phyloP scores from a whole-genome alignment of 495 filamentous ascomycete genomes.

The Penicillium atrosanguineum region DNA sequence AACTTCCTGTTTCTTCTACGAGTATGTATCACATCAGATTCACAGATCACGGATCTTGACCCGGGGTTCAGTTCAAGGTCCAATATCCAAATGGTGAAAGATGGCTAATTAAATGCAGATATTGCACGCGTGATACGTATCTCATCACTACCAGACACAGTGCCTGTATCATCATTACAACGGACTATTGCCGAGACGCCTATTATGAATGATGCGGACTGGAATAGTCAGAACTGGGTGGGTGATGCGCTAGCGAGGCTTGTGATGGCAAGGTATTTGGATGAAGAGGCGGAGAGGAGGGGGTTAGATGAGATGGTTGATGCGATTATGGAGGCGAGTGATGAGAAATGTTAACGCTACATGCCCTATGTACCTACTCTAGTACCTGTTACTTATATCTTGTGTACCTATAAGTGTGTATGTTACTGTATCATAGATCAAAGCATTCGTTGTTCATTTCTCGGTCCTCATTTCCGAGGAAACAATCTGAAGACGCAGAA shows the following conservation, averaged over 20 bases:
- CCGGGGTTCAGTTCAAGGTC: too few species aligned
- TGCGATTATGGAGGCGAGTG: constrained; percentile 21
- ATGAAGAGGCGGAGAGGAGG: not conserved
- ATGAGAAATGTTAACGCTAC: constrained; percentile 14
- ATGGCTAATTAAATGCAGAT: constrained; percentile 1
- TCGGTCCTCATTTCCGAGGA: not conserved
- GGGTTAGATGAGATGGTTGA: constrained; percentile 28
- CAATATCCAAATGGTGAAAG: too few species aligned
- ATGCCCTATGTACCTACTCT: too few species aligned
- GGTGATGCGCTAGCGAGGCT: constrained; percentile 22
- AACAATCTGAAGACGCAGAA: constrained; percentile 15
- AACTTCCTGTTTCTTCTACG: constrained; percentile 4
- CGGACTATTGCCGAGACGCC: constrained; percentile 8
- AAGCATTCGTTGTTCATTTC: not conserved
- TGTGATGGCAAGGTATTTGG: constrained; percentile 16
- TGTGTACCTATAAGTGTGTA: not conserved
- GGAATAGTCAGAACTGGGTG: constrained; percentile 32
- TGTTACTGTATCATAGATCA: not conserved
- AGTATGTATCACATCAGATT: constrained; percentile 4
- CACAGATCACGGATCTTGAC: not conserved
- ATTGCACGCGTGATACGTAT: constrained; percentile 12
- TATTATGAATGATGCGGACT: constrained; percentile 12
- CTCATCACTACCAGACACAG: constrained; percentile 1
- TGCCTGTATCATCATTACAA: constrained; percentile 1
- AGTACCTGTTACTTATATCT: too few species aligned